phyloP scores from a whole-genome alignment of 78 protist genomes.

The Guillardia theta region DNA sequence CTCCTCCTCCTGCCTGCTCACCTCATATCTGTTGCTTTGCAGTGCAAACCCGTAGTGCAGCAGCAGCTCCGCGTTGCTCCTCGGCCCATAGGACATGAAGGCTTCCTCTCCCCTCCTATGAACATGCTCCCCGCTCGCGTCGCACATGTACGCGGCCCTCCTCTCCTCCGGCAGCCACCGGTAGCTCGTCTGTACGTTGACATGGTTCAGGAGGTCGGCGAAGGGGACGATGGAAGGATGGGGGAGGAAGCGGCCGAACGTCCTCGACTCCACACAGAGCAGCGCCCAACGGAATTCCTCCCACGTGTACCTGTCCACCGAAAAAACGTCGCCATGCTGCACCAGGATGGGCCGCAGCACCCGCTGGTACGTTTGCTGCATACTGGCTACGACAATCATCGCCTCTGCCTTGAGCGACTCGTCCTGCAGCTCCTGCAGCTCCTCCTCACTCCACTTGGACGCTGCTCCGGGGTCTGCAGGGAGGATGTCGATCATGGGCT shows the following conservation, averaged over 20 bases:
- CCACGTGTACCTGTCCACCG: neutral
- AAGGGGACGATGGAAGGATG: neutral
- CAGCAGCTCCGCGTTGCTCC: neutral
- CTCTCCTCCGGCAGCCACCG: neutral
- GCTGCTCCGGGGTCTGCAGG: neutral
- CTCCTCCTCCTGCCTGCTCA: neutral
- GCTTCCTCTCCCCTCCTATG: neutral
- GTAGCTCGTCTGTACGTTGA: conserved; percentile 31
- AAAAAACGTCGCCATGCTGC: neutral
- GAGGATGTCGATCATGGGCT: conserved; percentile 24
- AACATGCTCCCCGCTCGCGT: neutral
- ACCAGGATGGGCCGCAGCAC: neutral
- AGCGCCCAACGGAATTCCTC: conserved; percentile 27
- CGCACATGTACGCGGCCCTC: neutral
- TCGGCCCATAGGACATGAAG: conserved; percentile 38
- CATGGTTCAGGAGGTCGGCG: conserved; percentile 43
- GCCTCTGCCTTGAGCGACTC: neutral
- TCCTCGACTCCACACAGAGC: neutral
- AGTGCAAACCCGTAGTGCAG: conserved; percentile 49
- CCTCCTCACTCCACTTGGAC: neutral
- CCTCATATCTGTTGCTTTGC: neutral
- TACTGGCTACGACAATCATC: neutral
- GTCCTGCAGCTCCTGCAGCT: conserved; percentile 3
- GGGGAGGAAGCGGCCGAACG: conserved; percentile 44
- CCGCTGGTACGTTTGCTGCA: neutral